phyloP scores from a whole-genome alignment of 108 stramenopile species.

The Fragilaria crotonensis region DNA sequence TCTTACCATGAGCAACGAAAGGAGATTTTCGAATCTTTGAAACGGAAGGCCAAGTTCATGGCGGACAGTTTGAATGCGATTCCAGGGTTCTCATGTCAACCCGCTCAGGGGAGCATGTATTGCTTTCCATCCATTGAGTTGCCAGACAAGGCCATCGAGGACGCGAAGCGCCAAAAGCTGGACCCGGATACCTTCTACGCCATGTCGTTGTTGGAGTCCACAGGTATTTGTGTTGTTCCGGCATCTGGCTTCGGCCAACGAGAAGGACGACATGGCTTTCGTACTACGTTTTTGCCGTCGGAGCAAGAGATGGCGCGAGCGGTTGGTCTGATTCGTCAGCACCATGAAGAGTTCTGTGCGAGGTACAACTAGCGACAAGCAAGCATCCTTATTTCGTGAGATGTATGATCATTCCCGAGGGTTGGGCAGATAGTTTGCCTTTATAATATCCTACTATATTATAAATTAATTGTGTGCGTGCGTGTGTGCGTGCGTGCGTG shows the following conservation, averaged over 20 bases:
- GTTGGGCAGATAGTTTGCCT: no score
- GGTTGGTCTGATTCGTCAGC: conserved; percentile 63
- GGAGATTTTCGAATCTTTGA: conserved; percentile 53
- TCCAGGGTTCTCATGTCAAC: conserved; percentile 89
- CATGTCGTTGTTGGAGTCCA: conserved; percentile 75
- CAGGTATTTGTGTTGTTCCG: conserved; percentile 94
- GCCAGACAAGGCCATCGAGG: conserved; percentile 69
- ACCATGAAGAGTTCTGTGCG: conserved; percentile 81
- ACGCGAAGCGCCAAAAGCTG: conserved; percentile 47
- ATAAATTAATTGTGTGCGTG: no score
- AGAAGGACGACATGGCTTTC: conserved; percentile 87
- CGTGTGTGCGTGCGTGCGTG: no score
- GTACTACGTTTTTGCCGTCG: conserved; percentile 93
- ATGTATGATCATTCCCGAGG: conserved; percentile 3
- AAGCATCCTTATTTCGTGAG: not conserved
- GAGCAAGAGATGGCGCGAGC: conserved; percentile 60
- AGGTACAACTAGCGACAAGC: conserved; percentile 10
- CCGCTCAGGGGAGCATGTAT: conserved; percentile 95
- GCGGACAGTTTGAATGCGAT: conserved; percentile 77
- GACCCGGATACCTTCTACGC: conserved; percentile 93
- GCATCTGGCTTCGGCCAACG: conserved; percentile 95
- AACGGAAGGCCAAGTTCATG: conserved; percentile 65
- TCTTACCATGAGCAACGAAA: conserved; percentile 63
- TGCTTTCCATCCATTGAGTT: conserved; percentile 87
- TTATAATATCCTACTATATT: no score